These are phyloP conservation scores for Dipodascopsis tothii DNA, from an alignment of 805 yeast genomes.

Conservation along the genomic window DNA sequence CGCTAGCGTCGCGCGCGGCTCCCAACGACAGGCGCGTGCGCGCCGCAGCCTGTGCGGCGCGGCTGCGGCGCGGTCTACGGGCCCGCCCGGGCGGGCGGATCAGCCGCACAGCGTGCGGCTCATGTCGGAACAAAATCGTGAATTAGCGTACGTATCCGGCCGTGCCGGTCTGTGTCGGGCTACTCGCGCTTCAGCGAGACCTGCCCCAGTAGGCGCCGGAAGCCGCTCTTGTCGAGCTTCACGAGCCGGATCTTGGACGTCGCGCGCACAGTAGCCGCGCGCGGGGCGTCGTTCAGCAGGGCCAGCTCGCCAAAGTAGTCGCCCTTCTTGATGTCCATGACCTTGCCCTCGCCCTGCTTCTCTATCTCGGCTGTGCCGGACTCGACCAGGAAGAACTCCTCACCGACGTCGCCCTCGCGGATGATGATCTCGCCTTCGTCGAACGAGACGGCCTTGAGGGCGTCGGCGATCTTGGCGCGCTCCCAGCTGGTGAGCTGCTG, in stretches of 20 bases:
- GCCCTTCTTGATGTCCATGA: slow-evolving; percentile 61
- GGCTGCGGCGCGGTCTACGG: too few relatives aligned
- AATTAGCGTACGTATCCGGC: too few relatives aligned
- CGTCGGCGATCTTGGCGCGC: slow-evolving; percentile 89
- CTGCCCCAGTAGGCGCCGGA: slow-evolving; percentile 89
- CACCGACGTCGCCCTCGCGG: slow-evolving; percentile 79
- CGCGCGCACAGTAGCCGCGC: slow-evolving; percentile 89
- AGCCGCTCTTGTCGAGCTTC: slow-evolving; percentile 85
- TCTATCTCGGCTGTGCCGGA: slow-evolving; percentile 74
- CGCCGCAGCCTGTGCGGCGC: too few relatives aligned
- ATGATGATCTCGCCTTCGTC: slow-evolving; percentile 68
- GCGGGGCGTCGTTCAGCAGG: slow-evolving; percentile 78
- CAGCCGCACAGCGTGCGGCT: too few relatives aligned
- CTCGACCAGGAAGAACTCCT: slow-evolving; percentile 65
- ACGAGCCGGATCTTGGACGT: slow-evolving; percentile 72
- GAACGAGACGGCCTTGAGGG: slow-evolving; percentile 70
- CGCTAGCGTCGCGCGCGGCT: too few relatives aligned
- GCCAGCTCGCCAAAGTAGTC: slow-evolving; percentile 97
- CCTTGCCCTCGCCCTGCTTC: slow-evolving; percentile 52
- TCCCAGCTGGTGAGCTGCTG: slow-evolving; percentile 67
- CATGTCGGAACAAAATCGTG: too few relatives aligned
- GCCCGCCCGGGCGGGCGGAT: too few relatives aligned
- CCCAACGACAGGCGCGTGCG: too few relatives aligned
- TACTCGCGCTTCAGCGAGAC: slow-evolving; percentile 40
- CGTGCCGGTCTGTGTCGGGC: too few relatives aligned